phyloP scores from a whole-genome alignment of 305 asterid genomes.

The Plantago coronopus region DNA sequence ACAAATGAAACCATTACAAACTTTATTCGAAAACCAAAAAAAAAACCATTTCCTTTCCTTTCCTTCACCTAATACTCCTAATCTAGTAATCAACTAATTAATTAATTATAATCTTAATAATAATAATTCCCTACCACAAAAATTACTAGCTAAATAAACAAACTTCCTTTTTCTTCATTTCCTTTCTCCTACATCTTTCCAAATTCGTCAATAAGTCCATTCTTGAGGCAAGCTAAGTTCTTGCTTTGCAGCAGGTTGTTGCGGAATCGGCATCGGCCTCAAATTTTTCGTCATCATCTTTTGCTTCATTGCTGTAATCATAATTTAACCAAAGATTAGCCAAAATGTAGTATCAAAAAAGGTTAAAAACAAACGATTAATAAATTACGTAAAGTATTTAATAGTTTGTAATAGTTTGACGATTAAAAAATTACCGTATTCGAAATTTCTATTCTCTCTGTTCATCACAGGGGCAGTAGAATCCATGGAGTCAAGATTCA shows the following conservation, averaged over 20 bases:
- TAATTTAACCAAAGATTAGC: too few relatives aligned
- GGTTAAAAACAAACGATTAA: too few relatives aligned
- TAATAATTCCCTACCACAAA: too few relatives aligned
- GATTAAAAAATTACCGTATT: constrained; percentile 34
- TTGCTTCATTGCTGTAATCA: constrained; percentile 19
- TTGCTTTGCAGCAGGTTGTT: constrained; percentile 27
- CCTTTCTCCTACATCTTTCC: not conserved
- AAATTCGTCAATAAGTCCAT: constrained; percentile 44
- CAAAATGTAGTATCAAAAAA: too few relatives aligned
- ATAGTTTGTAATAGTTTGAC: too few relatives aligned
- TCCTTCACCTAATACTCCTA: too few relatives aligned
- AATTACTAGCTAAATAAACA: not conserved
- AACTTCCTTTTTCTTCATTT: not conserved
- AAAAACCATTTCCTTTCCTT: too few relatives aligned
- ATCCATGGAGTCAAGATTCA: constrained; percentile 42
- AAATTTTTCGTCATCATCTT: constrained; percentile 18
- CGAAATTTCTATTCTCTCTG: constrained; percentile 24
- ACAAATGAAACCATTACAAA: too few relatives aligned
- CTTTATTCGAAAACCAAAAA: too few relatives aligned
- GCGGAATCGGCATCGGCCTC: not conserved
- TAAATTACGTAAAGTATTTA: too few relatives aligned
- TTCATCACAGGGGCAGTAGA: constrained; percentile 22
- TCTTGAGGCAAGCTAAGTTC: constrained; percentile 49
- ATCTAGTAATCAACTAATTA: too few relatives aligned
- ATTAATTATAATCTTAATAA: too few relatives aligned